Conservation (phyloP, 106 monocot species). For the Dioscorea zingiberensis region DNA sequence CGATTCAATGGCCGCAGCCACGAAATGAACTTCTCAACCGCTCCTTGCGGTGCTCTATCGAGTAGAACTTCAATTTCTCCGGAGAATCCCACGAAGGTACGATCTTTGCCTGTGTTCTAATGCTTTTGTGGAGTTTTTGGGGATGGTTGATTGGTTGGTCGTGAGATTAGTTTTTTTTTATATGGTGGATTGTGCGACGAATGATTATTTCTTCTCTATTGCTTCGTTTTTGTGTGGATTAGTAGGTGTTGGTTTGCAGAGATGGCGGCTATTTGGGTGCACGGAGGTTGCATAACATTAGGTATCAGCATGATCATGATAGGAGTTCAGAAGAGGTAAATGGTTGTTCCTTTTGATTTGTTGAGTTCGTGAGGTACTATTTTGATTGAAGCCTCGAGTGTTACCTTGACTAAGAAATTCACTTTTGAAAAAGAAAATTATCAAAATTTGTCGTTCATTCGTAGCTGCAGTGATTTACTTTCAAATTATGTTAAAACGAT, state of each 20-base stretch:
- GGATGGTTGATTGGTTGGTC: neutral
- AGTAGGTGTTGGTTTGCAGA: conserved; percentile 44
- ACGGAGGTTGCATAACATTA: conserved; percentile 42
- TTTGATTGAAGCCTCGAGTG: neutral
- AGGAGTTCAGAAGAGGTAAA: conserved; percentile 15
- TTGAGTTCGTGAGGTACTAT: neutral
- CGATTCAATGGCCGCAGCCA: neutral
- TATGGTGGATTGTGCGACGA: neutral
- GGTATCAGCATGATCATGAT: conserved; percentile 36
- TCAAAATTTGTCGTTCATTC: neutral
- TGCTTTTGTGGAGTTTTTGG: neutral
- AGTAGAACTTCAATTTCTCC: neutral
- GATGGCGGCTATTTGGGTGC: conserved; percentile 22
- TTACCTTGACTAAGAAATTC: neutral
- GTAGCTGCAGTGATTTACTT: neutral
- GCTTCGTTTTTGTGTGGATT: conserved; percentile 21
- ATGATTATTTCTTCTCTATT: neutral
- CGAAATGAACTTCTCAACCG: neutral
- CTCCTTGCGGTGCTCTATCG: neutral
- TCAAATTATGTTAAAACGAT: neutral
- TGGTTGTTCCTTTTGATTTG: conserved; percentile 19
- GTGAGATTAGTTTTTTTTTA: neutral
- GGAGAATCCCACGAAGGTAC: too few relatives aligned
- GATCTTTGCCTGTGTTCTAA: neutral
- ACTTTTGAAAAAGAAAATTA: neutral